These are phyloP conservation scores for Aspergillus ochraceus DNA, from an alignment of 2,329 filamentous ascomycete genomes.

Conservation along the genomic window DNA sequence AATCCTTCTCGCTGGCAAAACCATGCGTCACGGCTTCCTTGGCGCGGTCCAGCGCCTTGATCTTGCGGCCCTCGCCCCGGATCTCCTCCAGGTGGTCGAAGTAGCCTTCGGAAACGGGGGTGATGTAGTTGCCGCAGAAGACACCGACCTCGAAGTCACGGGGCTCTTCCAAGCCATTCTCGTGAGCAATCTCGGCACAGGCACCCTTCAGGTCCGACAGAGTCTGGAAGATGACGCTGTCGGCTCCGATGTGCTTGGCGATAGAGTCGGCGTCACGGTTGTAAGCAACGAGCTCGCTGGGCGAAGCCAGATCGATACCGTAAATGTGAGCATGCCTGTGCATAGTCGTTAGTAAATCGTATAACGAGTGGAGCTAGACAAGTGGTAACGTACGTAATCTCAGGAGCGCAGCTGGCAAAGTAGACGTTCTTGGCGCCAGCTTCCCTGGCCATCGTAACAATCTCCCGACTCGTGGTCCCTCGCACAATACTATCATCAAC, in stretches of 20 bases:
- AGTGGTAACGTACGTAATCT: slow-evolving; percentile 58
- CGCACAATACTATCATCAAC: slow-evolving; percentile 91
- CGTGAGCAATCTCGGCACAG: slow-evolving; percentile 67
- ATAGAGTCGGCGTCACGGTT: slow-evolving; percentile 63
- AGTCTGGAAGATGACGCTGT: slow-evolving; percentile 74
- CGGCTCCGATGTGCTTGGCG: slow-evolving; percentile 68
- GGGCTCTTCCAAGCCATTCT: slow-evolving; percentile 54
- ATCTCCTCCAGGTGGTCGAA: slow-evolving; percentile 76
- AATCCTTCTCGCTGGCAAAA: slow-evolving; percentile 59
- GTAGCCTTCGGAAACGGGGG: slow-evolving; percentile 74
- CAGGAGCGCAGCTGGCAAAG: slow-evolving; percentile 79
- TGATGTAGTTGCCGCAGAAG: slow-evolving; percentile 85
- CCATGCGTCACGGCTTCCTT: slow-evolving; percentile 65
- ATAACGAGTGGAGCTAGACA: background rate
- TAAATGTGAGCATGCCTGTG: slow-evolving; percentile 77
- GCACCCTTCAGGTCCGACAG: slow-evolving; percentile 77
- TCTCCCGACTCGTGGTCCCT: slow-evolving; percentile 78
- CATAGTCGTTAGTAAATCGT: slow-evolving; percentile 7
- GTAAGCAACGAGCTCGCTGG: slow-evolving; percentile 69
- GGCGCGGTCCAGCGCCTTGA: slow-evolving; percentile 65
- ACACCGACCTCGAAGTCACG: slow-evolving; percentile 84
- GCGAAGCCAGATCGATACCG: slow-evolving; percentile 73
- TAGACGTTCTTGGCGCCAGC: slow-evolving; percentile 79
- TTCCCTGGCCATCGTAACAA: slow-evolving; percentile 81
- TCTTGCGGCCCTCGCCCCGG: slow-evolving; percentile 68